Evolutionary conservation across 192 early-diverging fungal genomes (phyloP), one percentile per base, ranked within the genome.

Genomic region (Umbelopsis isabellina): DNA sequence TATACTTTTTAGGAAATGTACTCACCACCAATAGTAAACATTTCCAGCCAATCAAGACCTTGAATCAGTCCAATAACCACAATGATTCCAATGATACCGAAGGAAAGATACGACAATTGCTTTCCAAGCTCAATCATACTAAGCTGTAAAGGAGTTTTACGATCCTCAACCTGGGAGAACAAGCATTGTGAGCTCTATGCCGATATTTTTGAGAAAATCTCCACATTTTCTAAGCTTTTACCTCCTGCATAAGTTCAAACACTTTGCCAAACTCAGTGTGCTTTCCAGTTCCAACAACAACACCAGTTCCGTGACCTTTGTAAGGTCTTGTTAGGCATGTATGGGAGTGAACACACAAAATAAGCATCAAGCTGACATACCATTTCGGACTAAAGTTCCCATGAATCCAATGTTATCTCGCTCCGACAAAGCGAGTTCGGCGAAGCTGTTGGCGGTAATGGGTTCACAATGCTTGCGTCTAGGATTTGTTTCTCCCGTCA

Each of bases 81-180:
- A 76, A 95, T 96, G 8, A 92, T 75, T 12, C 82, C 85, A 78
- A 99, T 99, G 18, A 94, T 88, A 49, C 73, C 85, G 84, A 97
- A 96, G 41, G 97, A 99, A 25, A 91, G 75, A 65, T 92, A 79
- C 21, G 93, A 94, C 18, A 95, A 78, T 49, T 93, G 88, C 68
- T 94, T 94, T 52, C 94, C 94, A 10, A 99, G 88, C 50, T 95
- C 89, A 81, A 96, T 93, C 96, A 99, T 99, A 71, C 93, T 95
- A 46, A 87, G 69, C 75, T 99, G 97, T 66, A 99, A 77, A 16
- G 97, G 96, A 1, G 97, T 99, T 73, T 92, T 94, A 20, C 90
- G 89, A 9, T 86, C 87, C 79, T 98, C 95, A 10, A 93, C 87
- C 87, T 88, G 65, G 13, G n/a, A 23, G 5, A 49, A 7, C 61